Evolutionary conservation across 306 rosid species (phyloP).

Genomic region (Lathyrus oleraceus): DNA sequence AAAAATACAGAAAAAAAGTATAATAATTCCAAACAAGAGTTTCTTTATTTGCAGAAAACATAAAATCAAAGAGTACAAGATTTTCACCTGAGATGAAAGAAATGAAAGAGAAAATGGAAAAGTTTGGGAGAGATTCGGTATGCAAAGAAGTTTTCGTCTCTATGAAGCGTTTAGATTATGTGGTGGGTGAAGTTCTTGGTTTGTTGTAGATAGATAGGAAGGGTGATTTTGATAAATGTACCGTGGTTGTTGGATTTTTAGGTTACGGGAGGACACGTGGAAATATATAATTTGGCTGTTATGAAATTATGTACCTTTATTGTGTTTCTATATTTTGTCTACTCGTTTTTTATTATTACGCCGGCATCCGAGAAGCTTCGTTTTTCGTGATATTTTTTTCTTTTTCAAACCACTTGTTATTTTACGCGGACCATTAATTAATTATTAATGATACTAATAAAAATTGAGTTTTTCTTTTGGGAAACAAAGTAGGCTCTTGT

Average conservation of each 20-base stretch:
- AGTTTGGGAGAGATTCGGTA: slow-evolving; percentile 10
- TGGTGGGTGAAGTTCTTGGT: not conserved
- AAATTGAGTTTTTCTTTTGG: too few relatives aligned
- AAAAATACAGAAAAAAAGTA: not conserved
- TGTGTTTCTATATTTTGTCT: not conserved
- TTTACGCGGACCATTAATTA: not conserved
- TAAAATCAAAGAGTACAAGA: not conserved
- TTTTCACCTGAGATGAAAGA: not conserved
- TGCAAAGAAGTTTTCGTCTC: slow-evolving; percentile 10
- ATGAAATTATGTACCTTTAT: not conserved
- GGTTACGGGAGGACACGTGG: slow-evolving; percentile 33
- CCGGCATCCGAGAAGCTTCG: slow-evolving; percentile 29
- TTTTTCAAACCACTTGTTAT: not conserved
- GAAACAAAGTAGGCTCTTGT: too few relatives aligned
- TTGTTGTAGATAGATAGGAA: slow-evolving; percentile 4
- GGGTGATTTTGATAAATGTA: slow-evolving; percentile 20
- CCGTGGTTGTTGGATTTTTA: not conserved
- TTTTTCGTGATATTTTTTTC: not conserved
- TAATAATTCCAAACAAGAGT: too few relatives aligned
- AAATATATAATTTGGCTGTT: slow-evolving; percentile 11
- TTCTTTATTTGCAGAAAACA: not conserved
- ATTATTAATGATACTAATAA: too few relatives aligned
- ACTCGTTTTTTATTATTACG: not conserved
- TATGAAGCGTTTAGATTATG: slow-evolving; percentile 10
- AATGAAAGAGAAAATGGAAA: not conserved